Evolutionary conservation across 2,329 filamentous ascomycete species (phyloP).

Genomic region (Penicillium sp.): DNA sequence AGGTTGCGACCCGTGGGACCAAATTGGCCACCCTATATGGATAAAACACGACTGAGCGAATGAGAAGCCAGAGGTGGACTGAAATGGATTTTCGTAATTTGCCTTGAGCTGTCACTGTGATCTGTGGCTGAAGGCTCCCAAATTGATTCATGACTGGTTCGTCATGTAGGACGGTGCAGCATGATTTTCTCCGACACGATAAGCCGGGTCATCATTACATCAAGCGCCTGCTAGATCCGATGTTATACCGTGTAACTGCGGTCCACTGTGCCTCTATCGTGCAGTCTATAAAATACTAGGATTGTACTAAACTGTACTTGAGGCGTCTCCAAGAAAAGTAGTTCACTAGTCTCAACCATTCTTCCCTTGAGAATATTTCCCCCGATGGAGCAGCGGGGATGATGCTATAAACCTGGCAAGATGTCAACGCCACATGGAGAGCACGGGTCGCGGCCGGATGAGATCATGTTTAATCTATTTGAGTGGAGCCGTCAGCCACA

Average conservation of each 20-base stretch:
- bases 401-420: background rate
- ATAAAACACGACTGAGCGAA: conserved; percentile 11
- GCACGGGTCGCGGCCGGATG: conserved; percentile 17
- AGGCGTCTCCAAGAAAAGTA: too few relatives aligned
- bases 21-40: conserved; percentile 3
- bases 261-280: background rate
- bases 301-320: background rate
- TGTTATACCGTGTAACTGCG: conserved; percentile 10
- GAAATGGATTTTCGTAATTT: conserved; percentile 8
- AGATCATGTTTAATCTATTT: conserved; percentile 32
- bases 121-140: conserved; percentile 12
- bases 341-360: too few relatives aligned
- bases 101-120: conserved; percentile 11
- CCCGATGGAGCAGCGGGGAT: background rate
- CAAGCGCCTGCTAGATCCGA: conserved; percentile 6
- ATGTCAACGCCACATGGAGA: conserved; percentile 2
- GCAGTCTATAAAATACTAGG: background rate
- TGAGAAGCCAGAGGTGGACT: background rate
- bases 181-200: background rate
- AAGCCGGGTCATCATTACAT: conserved; percentile 22
- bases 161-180: conserved; percentile 3
- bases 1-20: conserved; percentile 5
- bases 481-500: conserved; percentile 27
- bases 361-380: background rate
- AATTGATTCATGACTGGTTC: background rate